A percentile compares a stretch with the other conserved stretches of the same genome.
phyloP scores from a whole-genome alignment of 1,284 basidiomycete species.

The Inonotus hispidus region DNA sequence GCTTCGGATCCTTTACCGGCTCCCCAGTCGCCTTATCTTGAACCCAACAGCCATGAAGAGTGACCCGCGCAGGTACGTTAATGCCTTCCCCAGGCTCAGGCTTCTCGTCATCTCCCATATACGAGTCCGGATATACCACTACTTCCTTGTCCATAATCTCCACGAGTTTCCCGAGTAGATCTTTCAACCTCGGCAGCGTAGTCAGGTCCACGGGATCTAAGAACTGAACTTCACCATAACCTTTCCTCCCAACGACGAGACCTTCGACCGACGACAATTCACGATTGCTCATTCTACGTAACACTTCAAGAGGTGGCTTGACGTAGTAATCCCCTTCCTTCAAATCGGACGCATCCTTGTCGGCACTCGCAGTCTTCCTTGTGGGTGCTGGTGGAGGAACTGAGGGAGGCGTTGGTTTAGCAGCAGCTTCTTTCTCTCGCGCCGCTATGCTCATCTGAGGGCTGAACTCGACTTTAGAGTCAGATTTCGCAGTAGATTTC shows the following conservation, averaged over 20 bases:
- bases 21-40: conserved; percentile 89
- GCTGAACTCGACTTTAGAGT: conserved; percentile 57
- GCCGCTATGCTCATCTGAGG: conserved; percentile 67
- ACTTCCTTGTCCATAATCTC: conserved; percentile 91
- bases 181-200: conserved; percentile 72
- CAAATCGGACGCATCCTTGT: conserved; percentile 31
- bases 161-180: conserved; percentile 83
- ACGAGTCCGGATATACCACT: conserved; percentile 88
- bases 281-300: conserved; percentile 67
- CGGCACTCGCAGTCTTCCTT: conserved; percentile 25
- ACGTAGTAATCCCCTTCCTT: conserved; percentile 90
- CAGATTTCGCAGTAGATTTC: conserved; percentile 39
- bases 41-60: conserved; percentile 82
- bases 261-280: conserved; percentile 67
- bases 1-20: conserved; percentile 79
- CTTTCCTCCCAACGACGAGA: conserved; percentile 85
- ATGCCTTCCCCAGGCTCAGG: conserved; percentile 80
- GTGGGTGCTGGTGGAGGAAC: conserved; percentile 37
- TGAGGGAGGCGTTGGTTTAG: conserved; percentile 29
- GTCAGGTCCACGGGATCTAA: conserved; percentile 91
- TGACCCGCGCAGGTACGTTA: conserved; percentile 83
- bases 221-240: conserved; percentile 90
- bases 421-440: conserved; percentile 58
- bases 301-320: conserved; percentile 66
- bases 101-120: conserved; percentile 62